A percentile compares a stretch with the other conserved stretches of the same genome.
Conservation (phyloP, 1,284 basidiomycete species). For the Ustilago sp. region DNA sequence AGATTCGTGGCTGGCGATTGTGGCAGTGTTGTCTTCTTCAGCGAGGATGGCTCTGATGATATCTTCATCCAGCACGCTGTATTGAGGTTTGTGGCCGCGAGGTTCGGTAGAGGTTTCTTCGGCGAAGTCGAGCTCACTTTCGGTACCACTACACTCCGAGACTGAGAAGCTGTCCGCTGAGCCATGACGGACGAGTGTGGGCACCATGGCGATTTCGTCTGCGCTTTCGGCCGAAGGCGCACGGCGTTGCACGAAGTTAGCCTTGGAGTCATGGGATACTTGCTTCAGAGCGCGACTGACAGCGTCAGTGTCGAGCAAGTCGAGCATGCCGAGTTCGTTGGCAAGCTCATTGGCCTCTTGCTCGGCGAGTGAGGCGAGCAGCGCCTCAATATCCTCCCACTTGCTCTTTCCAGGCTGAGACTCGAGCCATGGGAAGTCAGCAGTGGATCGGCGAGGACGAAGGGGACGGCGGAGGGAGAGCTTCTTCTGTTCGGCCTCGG, state of each 20-base stretch:
- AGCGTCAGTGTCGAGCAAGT: conserved; percentile 41
- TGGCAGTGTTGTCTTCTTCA: conserved; percentile 13
- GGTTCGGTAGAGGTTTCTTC: conserved; percentile 20
- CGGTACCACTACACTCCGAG: conserved; percentile 37
- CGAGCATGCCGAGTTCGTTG: conserved; percentile 41
- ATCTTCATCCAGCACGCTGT: conserved; percentile 44
- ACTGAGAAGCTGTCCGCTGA: conserved; percentile 17
- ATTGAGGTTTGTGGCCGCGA: conserved; percentile 25
- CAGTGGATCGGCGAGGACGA: conserved; percentile 42
- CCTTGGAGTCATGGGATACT: conserved; percentile 4
- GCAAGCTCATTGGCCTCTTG: conserved; percentile 53
- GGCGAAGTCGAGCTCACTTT: conserved; percentile 34
- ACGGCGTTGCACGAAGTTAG: background rate
- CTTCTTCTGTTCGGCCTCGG: conserved; percentile 47
- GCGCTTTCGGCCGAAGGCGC: conserved; percentile 20
- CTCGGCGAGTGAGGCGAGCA: conserved; percentile 36
- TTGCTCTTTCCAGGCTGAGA: conserved; percentile 6
- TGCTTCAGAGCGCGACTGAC: conserved; percentile 17
- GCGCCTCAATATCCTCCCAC: conserved; percentile 38
- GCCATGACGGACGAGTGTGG: conserved; percentile 22
- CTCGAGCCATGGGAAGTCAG: conserved; percentile 45
- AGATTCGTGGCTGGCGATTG: background rate
- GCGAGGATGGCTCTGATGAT: conserved; percentile 40
- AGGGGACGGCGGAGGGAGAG: conserved; percentile 37
- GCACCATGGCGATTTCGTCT: conserved; percentile 26